Percentiles rank a stretch among this genome's conserved stretches.
phyloP scores from a whole-genome alignment of 345 rosid genomes.

The Turritis glabra region DNA sequence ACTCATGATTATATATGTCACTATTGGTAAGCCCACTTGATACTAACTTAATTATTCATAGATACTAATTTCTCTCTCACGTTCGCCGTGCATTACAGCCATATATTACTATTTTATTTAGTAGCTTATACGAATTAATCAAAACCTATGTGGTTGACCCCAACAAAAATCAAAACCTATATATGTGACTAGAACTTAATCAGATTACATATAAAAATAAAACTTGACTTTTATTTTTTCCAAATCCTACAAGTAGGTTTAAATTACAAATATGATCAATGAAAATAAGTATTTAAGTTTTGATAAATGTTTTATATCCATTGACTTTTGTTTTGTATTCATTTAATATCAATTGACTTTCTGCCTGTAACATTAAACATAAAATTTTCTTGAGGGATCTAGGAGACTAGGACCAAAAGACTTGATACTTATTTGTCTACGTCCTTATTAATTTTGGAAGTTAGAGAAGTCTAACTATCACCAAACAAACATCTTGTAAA shows the following conservation, averaged over 20 bases:
- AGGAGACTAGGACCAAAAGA: slow-evolving; percentile 25
- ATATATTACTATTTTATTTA: slow-evolving; percentile 25
- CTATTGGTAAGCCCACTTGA: slow-evolving; percentile 36
- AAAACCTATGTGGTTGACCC: slow-evolving; percentile 39
- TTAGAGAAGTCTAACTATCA: slow-evolving; percentile 20
- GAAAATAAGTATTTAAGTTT: not conserved
- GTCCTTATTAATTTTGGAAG: not conserved
- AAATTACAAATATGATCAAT: not conserved
- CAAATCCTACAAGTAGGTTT: slow-evolving; percentile 12
- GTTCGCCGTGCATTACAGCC: slow-evolving; percentile 34
- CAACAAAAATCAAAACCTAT: slow-evolving; percentile 5
- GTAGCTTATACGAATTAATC: slow-evolving; percentile 32
- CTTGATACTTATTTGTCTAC: slow-evolving; percentile 26
- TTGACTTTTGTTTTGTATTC: slow-evolving; percentile 32
- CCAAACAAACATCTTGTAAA: slow-evolving; percentile 22
- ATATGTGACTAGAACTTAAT: slow-evolving; percentile 10
- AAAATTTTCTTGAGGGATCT: slow-evolving; percentile 25
- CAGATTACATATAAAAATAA: not conserved
- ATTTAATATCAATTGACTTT: slow-evolving; percentile 33
- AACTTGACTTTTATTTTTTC: slow-evolving; percentile 24
- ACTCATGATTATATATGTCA: slow-evolving; percentile 10
- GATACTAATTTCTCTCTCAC: slow-evolving; percentile 25
- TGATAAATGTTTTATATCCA: not conserved
- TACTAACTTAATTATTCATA: slow-evolving; percentile 2
- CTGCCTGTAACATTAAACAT: not conserved